A percentile compares a stretch with the other conserved stretches of the same genome.
Evolutionary conservation across 768 basidiomycete genomes (phyloP).

Genomic region (Calocybe cyanea): DNA sequence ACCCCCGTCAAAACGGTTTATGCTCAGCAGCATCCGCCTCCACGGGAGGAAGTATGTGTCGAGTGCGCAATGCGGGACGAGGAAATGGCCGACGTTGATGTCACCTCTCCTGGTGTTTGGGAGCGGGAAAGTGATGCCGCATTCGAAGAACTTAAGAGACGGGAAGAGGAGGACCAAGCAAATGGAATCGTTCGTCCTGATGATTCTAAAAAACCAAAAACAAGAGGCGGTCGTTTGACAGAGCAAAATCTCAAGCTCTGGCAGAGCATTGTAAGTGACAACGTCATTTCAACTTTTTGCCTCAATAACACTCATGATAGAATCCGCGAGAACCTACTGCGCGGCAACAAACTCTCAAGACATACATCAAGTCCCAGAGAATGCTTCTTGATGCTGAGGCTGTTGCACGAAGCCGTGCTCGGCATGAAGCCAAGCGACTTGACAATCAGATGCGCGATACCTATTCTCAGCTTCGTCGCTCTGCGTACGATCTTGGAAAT

Average conservation of each 20-base stretch:
- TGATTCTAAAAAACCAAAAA: slow-evolving; percentile 53
- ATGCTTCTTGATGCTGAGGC: slow-evolving; percentile 80
- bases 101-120: slow-evolving; percentile 84
- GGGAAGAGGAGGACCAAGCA: slow-evolving; percentile 68
- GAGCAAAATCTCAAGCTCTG: slow-evolving; percentile 81
- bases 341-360: slow-evolving; percentile 75
- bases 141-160: slow-evolving; percentile 70
- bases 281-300: slow-evolving; percentile 2
- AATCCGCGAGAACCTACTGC: slow-evolving; percentile 89
- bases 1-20: slow-evolving; percentile 61
- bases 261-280: slow-evolving; percentile 62
- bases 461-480: slow-evolving; percentile 75
- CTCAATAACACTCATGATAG: slow-evolving; percentile 37
- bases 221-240: slow-evolving; percentile 65
- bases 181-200: slow-evolving; percentile 44
- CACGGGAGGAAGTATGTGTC: slow-evolving; percentile 83
- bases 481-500: slow-evolving; percentile 65
- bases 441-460: slow-evolving; percentile 78
- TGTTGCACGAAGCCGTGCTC: slow-evolving; percentile 69
- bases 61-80: slow-evolving; percentile 99
- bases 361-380: slow-evolving; percentile 80
- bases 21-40: slow-evolving; percentile 50
- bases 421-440: slow-evolving; percentile 72
- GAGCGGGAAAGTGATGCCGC: slow-evolving; percentile 82
- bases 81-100: slow-evolving; percentile 95